These are phyloP conservation scores for Heterobasidion irregulare DNA, from an alignment of 1,284 basidiomycete genomes.

Conservation along the genomic window DNA sequence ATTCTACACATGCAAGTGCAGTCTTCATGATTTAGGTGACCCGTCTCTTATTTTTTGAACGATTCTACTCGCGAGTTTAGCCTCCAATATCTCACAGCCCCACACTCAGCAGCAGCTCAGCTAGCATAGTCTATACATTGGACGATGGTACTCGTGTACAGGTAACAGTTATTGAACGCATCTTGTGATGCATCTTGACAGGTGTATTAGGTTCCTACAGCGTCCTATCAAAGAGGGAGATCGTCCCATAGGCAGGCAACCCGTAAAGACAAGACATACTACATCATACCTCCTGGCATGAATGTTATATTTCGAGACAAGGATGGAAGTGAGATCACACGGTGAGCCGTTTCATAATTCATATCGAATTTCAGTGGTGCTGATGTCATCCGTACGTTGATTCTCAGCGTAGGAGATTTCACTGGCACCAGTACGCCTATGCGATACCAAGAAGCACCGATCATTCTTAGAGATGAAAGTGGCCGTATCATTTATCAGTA, in stretches of 20 bases:
- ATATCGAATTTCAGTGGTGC: neutral
- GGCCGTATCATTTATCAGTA: constrained; percentile 43
- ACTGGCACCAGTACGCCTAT: constrained; percentile 13
- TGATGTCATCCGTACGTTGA: neutral
- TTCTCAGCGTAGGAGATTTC: constrained; percentile 37
- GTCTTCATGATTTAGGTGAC: neutral
- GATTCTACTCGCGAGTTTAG: neutral
- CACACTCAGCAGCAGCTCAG: constrained; percentile 5
- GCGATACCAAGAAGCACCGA: constrained; percentile 24
- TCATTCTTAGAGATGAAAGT: constrained; percentile 39
- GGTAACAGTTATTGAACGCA: constrained; percentile 3
- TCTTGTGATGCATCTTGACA: neutral
- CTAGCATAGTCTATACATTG: constrained; percentile 7
- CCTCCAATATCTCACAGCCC: neutral
- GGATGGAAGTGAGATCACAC: constrained; percentile 54
- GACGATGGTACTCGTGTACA: constrained; percentile 8
- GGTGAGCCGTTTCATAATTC: constrained; percentile 26
- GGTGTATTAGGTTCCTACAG: constrained; percentile 8
- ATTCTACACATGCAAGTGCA: neutral
- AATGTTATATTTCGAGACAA: constrained; percentile 65
- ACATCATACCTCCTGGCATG: constrained; percentile 56
- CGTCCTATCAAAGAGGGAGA: constrained; percentile 8
- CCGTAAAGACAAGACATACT: constrained; percentile 32
- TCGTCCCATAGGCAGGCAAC: constrained; percentile 21
- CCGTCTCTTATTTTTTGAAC: neutral